Evolutionary conservation across 1,139 yeast species (phyloP).

Genomic region (Yamadazyma diospyri): DNA sequence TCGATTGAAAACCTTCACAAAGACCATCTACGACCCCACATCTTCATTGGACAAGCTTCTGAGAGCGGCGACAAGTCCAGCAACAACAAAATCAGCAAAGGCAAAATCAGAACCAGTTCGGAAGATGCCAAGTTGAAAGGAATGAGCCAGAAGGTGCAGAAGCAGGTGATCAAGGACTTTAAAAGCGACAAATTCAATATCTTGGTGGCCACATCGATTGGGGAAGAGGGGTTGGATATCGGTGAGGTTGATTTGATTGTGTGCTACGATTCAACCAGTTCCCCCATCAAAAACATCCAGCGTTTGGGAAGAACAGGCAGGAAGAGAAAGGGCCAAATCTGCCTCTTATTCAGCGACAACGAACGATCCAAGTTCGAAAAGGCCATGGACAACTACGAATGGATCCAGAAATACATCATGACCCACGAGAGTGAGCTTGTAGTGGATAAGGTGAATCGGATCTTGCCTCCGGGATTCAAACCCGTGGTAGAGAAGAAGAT

Average conservation of each 20-base stretch:
- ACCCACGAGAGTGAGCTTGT: slow-evolving; percentile 35
- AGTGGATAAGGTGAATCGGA: slow-evolving; percentile 49
- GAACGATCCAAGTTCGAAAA: slow-evolving; percentile 79
- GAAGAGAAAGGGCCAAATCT: slow-evolving; percentile 80
- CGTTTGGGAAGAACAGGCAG: slow-evolving; percentile 99
- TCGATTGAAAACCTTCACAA: slow-evolving; percentile 42
- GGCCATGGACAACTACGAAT: slow-evolving; percentile 81
- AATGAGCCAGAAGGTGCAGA: slow-evolving; percentile 72
- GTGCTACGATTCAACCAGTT: slow-evolving; percentile 88
- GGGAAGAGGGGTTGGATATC: slow-evolving; percentile 97
- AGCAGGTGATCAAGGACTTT: slow-evolving; percentile 69
- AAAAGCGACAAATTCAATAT: slow-evolving; percentile 70
- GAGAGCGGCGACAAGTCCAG: slow-evolving; percentile 24
- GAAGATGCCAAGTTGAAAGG: slow-evolving; percentile 53
- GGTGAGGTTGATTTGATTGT: slow-evolving; percentile 95
- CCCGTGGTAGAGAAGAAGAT: slow-evolving; percentile 57
- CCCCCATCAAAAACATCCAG: slow-evolving; percentile 91
- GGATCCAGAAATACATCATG: slow-evolving; percentile 65
- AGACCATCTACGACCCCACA: slow-evolving; percentile 60
- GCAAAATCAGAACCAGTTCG: slow-evolving; percentile 29
- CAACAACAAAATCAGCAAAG: slow-evolving; percentile 18
- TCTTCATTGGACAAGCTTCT: slow-evolving; percentile 84
- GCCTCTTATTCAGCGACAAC: slow-evolving; percentile 72
- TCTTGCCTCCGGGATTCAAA: slow-evolving; percentile 52
- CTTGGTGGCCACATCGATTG: slow-evolving; percentile 93